Evolutionary conservation across 2,329 filamentous ascomycete species (phyloP), one percentile per base, ranked within the genome.

Genomic region (Fusarium luffae): DNA sequence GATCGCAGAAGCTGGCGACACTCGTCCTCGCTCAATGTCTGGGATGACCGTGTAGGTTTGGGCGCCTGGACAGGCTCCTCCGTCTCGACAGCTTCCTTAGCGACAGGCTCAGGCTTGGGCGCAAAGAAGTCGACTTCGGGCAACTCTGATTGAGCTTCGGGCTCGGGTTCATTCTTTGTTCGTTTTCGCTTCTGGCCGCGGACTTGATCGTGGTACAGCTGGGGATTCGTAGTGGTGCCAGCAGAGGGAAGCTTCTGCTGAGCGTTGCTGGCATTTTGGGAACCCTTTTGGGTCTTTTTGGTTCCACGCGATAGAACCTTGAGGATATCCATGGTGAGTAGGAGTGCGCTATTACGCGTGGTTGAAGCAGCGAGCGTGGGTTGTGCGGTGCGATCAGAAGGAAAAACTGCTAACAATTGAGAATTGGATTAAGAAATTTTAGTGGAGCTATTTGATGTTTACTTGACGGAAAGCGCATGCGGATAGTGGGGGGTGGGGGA

Each of bases 1-100:
- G 89, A 91, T 66, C 90, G 90, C 66, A 97, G 81, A 13, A 95
- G 84, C 63, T 90, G 88, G 73, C 91, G 90, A 73, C 92, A 90
- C 77, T 94, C 89, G 59, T 91, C 90, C 74, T 92, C 86, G 73
- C 89, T 87, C 72, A 93, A 72, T 54, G 80, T 77, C 54, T 76
- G 76, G 18, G 77, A 73, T 12, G 68, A 46, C 5, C 69, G 66
- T 7, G 49, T 60, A 14, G 80, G 78, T 21, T 78, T 78, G 16
- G 73, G 66, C 70, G 54, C 74, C 59, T 66, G 77, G 49, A 74
- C 47, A 59, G 73, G 59, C 42, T 77, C 65, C 34, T 66, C 58
- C 7, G 54, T 16, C 40, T 74, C 68, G 19, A 68, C 41, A 14
- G 72, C 69, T 41, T 79, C 71, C 61, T 82, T 82, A 1, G 82